A percentile compares a stretch with the other conserved stretches of the same genome.
Evolutionary conservation across 2,329 filamentous ascomycete genomes (phyloP).

Genomic region (Pseudogymnoascus sp.): DNA sequence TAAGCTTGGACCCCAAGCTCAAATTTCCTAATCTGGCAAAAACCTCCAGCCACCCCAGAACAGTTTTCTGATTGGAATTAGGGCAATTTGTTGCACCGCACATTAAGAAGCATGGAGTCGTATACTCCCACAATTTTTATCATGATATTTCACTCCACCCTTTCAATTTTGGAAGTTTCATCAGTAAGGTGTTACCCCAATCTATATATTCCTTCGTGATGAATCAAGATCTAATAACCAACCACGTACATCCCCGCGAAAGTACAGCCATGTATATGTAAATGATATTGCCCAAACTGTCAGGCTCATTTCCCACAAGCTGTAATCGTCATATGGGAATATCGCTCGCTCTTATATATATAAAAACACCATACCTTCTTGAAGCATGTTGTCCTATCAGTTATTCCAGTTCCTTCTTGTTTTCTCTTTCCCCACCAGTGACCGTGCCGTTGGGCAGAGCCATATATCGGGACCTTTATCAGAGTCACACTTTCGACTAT

Average conservation of each 20-base stretch:
- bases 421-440: conserved; percentile 59
- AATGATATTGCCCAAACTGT: not conserved
- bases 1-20: not conserved
- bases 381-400: not conserved
- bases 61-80: not conserved
- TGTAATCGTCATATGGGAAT: not conserved
- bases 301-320: not conserved
- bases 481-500: conserved; percentile 36
- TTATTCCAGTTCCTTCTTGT: conserved; percentile 14
- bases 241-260: not conserved
- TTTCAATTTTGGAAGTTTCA: not conserved
- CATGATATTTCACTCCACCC: not conserved
- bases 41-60: not conserved
- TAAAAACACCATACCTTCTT: not conserved
- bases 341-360: not conserved
- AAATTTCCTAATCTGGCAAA: not conserved
- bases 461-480: conserved; percentile 53
- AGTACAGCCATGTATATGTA: not conserved
- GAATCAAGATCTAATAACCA: not conserved
- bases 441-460: conserved; percentile 55
- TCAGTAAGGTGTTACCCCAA: not conserved
- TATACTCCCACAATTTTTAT: not conserved
- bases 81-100: not conserved
- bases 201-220: not conserved
- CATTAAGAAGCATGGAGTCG: not conserved